These are phyloP conservation scores for Zizania latifolia DNA, from an alignment of 176 grass and related monocot species.

Conservation along the genomic window DNA sequence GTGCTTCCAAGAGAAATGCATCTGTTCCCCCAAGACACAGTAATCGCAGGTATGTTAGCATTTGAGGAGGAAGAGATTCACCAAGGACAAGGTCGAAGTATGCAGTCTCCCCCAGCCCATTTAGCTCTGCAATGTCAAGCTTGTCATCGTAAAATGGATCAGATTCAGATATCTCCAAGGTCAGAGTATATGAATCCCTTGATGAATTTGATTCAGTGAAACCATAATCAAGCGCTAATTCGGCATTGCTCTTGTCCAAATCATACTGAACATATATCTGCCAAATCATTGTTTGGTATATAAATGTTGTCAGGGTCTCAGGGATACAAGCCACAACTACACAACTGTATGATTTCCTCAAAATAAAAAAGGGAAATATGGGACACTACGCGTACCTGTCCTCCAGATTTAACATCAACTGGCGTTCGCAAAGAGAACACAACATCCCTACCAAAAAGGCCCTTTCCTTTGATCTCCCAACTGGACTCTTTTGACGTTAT, in stretches of 20 bases:
- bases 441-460: slow-evolving; percentile 59
- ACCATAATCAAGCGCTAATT: slow-evolving; percentile 84
- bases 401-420: slow-evolving; percentile 56
- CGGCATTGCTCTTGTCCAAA: slow-evolving; percentile 79
- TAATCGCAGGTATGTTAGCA: slow-evolving; percentile 78
- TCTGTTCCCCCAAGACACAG: slow-evolving; percentile 85
- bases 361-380: not conserved
- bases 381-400: slow-evolving; percentile 47
- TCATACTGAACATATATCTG: slow-evolving; percentile 93
- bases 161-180: slow-evolving; percentile 76
- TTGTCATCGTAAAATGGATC: slow-evolving; percentile 95
- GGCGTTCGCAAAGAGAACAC: slow-evolving; percentile 74
- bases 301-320: not conserved
- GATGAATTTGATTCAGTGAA: slow-evolving; percentile 63
- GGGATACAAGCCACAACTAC: not conserved
- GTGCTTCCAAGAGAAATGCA: slow-evolving; percentile 86
- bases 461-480: slow-evolving; percentile 95
- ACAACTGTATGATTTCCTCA: not conserved
- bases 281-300: slow-evolving; percentile 5
- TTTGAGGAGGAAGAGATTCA: slow-evolving; percentile 55
- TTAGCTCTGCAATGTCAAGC: slow-evolving; percentile 80
- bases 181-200: slow-evolving; percentile 74
- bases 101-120: slow-evolving; percentile 68
- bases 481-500: slow-evolving; percentile 62
- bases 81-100: slow-evolving; percentile 78